Percentiles rank a stretch among this genome's conserved stretches.
phyloP scores from a whole-genome alignment of 2,329 filamentous ascomycete genomes.

The Ophiostoma populinum region DNA sequence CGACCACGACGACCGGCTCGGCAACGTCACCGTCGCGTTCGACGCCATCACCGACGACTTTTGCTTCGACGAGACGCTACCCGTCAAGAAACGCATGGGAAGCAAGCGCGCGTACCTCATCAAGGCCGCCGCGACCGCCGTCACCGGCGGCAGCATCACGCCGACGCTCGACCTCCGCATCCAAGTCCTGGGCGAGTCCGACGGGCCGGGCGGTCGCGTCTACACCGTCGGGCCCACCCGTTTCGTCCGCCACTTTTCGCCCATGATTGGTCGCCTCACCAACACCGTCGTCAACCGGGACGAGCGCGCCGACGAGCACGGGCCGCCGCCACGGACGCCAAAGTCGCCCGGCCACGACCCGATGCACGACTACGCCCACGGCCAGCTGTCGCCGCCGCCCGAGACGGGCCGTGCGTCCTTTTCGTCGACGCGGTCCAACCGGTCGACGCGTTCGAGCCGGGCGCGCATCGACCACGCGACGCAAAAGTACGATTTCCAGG shows the following conservation, averaged over 20 bases:
- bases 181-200: slow-evolving; percentile 59
- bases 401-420: background rate
- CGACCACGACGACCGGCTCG: slow-evolving; percentile 73
- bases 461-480: background rate
- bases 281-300: slow-evolving; percentile 52
- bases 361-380: slow-evolving; percentile 20
- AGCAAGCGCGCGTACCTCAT: slow-evolving; percentile 76
- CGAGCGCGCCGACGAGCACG: slow-evolving; percentile 29
- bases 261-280: slow-evolving; percentile 67
- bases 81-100: slow-evolving; percentile 66
- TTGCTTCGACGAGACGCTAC: slow-evolving; percentile 46
- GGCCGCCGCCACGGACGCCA: no score
- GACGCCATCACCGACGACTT: slow-evolving; percentile 41
- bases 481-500: slow-evolving; percentile 53
- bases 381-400: background rate
- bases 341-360: slow-evolving; percentile 18
- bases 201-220: slow-evolving; percentile 47
- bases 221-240: slow-evolving; percentile 64
- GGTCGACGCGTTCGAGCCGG: background rate
- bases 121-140: slow-evolving; percentile 47
- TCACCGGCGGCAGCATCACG: slow-evolving; percentile 48
- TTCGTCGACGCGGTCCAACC: background rate
- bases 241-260: slow-evolving; percentile 75
- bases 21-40: slow-evolving; percentile 62
- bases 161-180: slow-evolving; percentile 58